Evolutionary conservation across 768 basidiomycete species (phyloP), one percentile per base, ranked within the genome.

Genomic region (Strobilomyces echinocephalus): DNA sequence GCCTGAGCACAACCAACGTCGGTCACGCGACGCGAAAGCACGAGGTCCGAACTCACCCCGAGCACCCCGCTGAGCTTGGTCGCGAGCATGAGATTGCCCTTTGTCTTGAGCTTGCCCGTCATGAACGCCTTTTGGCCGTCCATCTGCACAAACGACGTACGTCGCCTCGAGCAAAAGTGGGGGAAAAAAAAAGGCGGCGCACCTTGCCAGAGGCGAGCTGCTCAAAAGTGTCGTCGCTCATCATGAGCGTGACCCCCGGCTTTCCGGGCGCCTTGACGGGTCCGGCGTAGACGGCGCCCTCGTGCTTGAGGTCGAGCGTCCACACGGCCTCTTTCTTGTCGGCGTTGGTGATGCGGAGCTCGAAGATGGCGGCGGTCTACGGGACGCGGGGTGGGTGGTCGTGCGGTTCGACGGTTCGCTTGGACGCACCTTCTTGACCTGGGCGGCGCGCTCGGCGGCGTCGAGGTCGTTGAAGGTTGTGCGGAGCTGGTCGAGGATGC

Each of bases 111-210:
- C 66, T 90, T 89, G 28, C 94, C 94, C 8, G 88, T 90, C 89
- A 97, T 91, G 76, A 94, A 97, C 20, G 93, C 93, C 67, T 93
- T 94, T 72, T 97, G 94, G 18, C 91, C 93, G 62, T 89, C 91
- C 42, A 88, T 74, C 87, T 91, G 57, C 8, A 28, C 46, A 43
- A 16, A 36, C 3, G 7, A 1, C 9, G 18, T 11, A 4, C 9
- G 28, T 2, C 46, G 3, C 4, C 18, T 7, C 35, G 35, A 39
- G 30, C 30, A 5, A 30, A 30, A 9, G 6, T n/a, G n/a, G n/a
- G n/a, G n/a, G 6, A 9, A 9, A 30, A 30, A 30, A 30, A 30
- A 30, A 30, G 6, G 6, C 30, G 30, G 6, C 30, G 3, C 60
- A 86, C 86, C 78, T 91, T 88, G 63, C 87, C 88, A 36, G 73